These are phyloP conservation scores for Passiflora organensis DNA, from an alignment of 345 rosid genomes.

Conservation along the genomic window DNA sequence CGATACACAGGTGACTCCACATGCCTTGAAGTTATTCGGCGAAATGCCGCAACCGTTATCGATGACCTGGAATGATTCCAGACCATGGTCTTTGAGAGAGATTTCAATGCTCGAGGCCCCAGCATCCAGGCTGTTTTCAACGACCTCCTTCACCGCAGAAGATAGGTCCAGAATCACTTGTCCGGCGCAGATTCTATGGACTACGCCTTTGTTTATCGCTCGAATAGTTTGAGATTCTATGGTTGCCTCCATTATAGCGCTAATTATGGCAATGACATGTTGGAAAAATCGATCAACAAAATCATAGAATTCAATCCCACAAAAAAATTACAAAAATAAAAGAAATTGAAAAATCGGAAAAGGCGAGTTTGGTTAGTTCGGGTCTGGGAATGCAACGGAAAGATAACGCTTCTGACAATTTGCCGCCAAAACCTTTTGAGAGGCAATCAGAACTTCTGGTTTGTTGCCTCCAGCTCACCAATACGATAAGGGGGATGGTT, in stretches of 20 bases:
- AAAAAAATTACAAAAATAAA: too few relatives aligned
- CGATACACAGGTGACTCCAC: too few relatives aligned
- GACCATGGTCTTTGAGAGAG: slow-evolving; percentile 70
- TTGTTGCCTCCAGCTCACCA: too few relatives aligned
- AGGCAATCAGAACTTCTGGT: too few relatives aligned
- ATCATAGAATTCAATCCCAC: not conserved
- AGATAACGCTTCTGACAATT: not conserved
- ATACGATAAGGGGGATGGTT: too few relatives aligned
- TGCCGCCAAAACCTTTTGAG: slow-evolving; percentile 14
- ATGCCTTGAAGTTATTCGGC: slow-evolving; percentile 74
- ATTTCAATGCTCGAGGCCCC: slow-evolving; percentile 85
- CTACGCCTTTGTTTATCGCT: slow-evolving; percentile 69
- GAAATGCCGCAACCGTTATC: slow-evolving; percentile 94
- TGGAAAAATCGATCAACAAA: not conserved
- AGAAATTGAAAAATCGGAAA: too few relatives aligned
- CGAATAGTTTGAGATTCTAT: slow-evolving; percentile 40
- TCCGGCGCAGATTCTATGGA: slow-evolving; percentile 83
- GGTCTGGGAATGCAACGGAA: not conserved
- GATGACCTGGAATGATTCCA: slow-evolving; percentile 80
- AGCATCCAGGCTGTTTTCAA: slow-evolving; percentile 96
- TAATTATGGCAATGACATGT: not conserved
- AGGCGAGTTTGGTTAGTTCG: too few relatives aligned
- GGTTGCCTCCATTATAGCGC: slow-evolving; percentile 28
- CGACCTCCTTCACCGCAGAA: slow-evolving; percentile 93
- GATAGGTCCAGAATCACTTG: slow-evolving; percentile 93